Conservation (phyloP, 116 monocot species). For the Posidonia oceanica region DNA sequence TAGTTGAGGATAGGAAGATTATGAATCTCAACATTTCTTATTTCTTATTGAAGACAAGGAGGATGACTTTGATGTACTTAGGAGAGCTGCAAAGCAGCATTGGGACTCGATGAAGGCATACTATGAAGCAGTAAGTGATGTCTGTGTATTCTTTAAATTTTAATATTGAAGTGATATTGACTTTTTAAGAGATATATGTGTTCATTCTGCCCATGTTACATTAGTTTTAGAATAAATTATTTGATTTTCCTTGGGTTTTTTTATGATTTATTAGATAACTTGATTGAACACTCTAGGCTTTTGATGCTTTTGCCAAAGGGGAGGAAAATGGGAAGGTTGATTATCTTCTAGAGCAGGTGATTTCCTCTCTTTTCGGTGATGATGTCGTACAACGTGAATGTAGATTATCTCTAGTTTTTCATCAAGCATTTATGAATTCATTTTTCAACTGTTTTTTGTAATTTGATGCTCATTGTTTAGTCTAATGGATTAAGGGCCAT, state of each 20-base stretch:
- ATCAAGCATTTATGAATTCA: neutral
- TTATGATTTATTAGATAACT: neutral
- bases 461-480: neutral
- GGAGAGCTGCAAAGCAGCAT: slow-evolving; percentile 54
- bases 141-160: neutral
- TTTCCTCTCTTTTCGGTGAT: slow-evolving; percentile 2
- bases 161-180: neutral
- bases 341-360: slow-evolving; percentile 55
- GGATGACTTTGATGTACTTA: slow-evolving; percentile 40
- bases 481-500: slow-evolving; percentile 45
- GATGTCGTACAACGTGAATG: neutral
- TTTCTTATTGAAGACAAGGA: slow-evolving; percentile 24
- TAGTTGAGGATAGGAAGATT: no score
- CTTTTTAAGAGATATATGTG: neutral
- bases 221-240: neutral
- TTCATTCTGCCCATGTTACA: neutral
- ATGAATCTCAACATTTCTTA: neutral
- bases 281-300: slow-evolving; percentile 25
- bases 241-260: neutral
- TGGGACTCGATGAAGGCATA: slow-evolving; percentile 70
- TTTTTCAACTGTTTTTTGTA: neutral
- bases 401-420: neutral
- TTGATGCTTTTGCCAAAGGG: slow-evolving; percentile 59
- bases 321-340: slow-evolving; percentile 30
- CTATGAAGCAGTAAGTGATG: slow-evolving; percentile 58